Conservation (phyloP, 1,284 basidiomycete species). For the Grifola frondosa region DNA sequence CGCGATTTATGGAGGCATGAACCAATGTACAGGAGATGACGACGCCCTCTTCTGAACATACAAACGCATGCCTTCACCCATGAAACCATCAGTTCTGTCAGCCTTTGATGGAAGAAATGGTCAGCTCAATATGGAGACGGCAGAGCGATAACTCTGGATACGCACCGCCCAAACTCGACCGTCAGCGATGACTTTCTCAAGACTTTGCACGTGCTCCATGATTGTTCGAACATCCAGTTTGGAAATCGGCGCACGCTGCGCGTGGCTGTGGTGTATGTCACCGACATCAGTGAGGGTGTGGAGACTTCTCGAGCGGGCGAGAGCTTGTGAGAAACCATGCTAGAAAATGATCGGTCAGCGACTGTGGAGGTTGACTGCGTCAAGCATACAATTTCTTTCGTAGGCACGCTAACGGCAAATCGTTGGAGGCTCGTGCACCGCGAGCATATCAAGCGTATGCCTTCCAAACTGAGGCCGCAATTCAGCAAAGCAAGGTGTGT, state of each 20-base stretch:
- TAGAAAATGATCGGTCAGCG: conserved; percentile 12
- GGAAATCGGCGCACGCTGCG: conserved; percentile 39
- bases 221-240: conserved; percentile 42
- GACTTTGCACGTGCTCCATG: conserved; percentile 40
- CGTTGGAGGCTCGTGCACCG: conserved; percentile 47
- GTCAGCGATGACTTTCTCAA: conserved; percentile 51
- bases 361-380: conserved; percentile 1
- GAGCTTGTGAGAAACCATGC: conserved; percentile 30
- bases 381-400: conserved; percentile 48
- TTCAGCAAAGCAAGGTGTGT: conserved; percentile 48
- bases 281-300: conserved; percentile 48
- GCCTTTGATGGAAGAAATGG: conserved; percentile 10
- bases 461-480: conserved; percentile 40
- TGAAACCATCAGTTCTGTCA: conserved; percentile 7
- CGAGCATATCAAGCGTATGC: conserved; percentile 42
- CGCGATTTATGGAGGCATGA: conserved; percentile 26
- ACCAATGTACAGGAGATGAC: conserved; percentile 26
- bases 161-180: conserved; percentile 59
- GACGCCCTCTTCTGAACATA: conserved; percentile 22
- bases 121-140: neutral
- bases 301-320: conserved; percentile 41
- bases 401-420: conserved; percentile 49
- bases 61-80: conserved; percentile 12
- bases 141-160: conserved; percentile 2
- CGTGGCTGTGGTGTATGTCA: conserved; percentile 45